These are phyloP conservation scores for Leptomonas seymouri DNA, from an alignment of 208 protist genomes.

Conservation along the genomic window DNA sequence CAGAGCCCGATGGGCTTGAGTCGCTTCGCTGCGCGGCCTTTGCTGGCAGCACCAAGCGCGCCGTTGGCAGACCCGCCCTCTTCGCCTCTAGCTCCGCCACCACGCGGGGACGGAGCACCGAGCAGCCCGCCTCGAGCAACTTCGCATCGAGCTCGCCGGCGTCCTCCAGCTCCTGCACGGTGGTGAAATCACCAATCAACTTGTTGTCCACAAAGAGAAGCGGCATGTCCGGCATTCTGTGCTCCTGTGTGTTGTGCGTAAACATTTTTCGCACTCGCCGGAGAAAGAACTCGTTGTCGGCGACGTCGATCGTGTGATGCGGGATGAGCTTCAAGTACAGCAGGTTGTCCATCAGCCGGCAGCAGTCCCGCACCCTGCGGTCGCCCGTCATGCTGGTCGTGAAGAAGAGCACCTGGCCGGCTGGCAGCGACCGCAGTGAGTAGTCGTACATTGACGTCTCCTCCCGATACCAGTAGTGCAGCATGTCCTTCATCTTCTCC, in stretches of 20 bases:
- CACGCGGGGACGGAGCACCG: constrained; percentile 22
- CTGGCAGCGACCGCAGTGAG: constrained; percentile 16
- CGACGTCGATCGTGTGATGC: constrained; percentile 69
- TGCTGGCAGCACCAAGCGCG: constrained; percentile 12
- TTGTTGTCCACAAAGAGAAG: constrained; percentile 63
- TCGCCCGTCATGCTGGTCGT: constrained; percentile 73
- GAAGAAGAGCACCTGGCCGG: constrained; percentile 65
- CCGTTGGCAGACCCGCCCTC: constrained; percentile 1
- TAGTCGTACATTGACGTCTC: constrained; percentile 43
- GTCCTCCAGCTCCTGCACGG: constrained; percentile 75
- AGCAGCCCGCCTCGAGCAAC: constrained; percentile 42
- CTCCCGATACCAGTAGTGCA: constrained; percentile 57
- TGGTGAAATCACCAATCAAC: constrained; percentile 59
- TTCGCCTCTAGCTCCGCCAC: constrained; percentile 12
- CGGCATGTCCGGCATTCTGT: constrained; percentile 40
- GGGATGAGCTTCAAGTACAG: constrained; percentile 71
- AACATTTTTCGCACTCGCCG: constrained; percentile 48
- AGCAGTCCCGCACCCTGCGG: constrained; percentile 54
- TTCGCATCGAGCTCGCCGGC: constrained; percentile 50
- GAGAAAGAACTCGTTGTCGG: constrained; percentile 61
- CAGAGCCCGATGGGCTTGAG: not conserved
- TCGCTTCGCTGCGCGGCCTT: not conserved
- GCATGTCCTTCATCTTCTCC: constrained; percentile 21
- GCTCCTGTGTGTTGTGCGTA: constrained; percentile 26
- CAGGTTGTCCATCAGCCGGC: constrained; percentile 55